Conservation (phyloP, 208 protist genomes). For the Phytomonas francai region DNA sequence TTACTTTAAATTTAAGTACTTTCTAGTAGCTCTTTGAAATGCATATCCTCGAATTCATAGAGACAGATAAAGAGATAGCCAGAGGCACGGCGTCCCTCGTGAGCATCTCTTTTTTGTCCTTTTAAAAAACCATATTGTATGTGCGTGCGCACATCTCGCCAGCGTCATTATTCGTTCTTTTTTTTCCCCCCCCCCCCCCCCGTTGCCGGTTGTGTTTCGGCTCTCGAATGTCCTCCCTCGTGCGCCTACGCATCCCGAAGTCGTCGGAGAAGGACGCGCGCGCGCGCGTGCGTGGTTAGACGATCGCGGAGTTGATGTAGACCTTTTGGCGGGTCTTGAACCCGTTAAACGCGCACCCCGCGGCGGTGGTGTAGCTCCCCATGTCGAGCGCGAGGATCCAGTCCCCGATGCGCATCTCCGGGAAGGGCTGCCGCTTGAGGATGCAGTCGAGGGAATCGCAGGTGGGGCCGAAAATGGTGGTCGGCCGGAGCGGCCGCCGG, state of each 20-base stretch:
- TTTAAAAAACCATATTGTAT: not conserved
- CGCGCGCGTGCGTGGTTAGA: no score
- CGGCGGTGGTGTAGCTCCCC: slow-evolving; percentile 82
- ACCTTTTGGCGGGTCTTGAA: slow-evolving; percentile 43
- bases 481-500: slow-evolving; percentile 32
- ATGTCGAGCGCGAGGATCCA: slow-evolving; percentile 75
- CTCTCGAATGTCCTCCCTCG: not conserved
- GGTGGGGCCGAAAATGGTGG: slow-evolving; percentile 80
- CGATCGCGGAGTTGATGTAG: no score
- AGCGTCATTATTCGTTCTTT: not conserved
- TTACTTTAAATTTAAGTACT: no score
- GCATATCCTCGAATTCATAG: no score
- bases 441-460: slow-evolving; percentile 84
- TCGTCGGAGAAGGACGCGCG: no score
- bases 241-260: no score
- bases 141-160: not conserved
- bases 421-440: slow-evolving; percentile 51
- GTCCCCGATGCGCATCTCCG: slow-evolving; percentile 71
- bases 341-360: slow-evolving; percentile 75
- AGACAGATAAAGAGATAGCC: no score
- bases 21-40: no score
- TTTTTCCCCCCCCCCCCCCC: not conserved
- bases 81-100: no score
- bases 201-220: not conserved
- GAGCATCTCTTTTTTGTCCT: not conserved